phyloP scores from a whole-genome alignment of 148 eudicot genomes.

The Rhododendron ovatum region DNA sequence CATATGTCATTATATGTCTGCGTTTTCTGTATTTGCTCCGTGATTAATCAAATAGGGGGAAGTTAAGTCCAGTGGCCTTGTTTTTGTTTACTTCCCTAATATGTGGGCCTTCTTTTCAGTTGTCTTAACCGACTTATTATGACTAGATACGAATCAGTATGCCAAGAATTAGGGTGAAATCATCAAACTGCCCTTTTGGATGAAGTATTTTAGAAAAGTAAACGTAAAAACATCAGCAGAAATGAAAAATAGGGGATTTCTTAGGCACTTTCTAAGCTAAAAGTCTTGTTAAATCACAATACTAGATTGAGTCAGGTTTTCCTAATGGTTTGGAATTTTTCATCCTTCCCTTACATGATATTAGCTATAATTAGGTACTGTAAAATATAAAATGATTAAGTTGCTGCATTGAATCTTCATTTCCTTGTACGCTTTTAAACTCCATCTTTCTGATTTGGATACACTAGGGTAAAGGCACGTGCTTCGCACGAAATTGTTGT shows the following conservation, averaged over 20 bases:
- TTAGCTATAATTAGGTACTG: neutral
- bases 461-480: neutral
- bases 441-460: neutral
- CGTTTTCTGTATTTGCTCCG: neutral
- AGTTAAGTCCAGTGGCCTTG: neutral
- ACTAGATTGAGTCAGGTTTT: neutral
- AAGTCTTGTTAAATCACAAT: neutral
- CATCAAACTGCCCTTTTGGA: neutral
- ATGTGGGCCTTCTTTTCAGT: neutral
- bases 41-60: neutral
- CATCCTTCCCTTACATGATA: neutral
- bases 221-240: neutral
- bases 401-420: neutral
- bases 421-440: neutral
- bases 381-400: neutral
- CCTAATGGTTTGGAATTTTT: neutral
- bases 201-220: neutral
- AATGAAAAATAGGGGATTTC: neutral
- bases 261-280: neutral
- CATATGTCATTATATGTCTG: neutral
- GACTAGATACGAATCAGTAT: neutral
- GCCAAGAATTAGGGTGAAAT: neutral
- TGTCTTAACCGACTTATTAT: neutral
- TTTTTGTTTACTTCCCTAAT: neutral
- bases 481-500: too few relatives aligned